Conservation (phyloP, 2,329 filamentous ascomycete genomes). For the Ceratocystis harringtonii region DNA sequence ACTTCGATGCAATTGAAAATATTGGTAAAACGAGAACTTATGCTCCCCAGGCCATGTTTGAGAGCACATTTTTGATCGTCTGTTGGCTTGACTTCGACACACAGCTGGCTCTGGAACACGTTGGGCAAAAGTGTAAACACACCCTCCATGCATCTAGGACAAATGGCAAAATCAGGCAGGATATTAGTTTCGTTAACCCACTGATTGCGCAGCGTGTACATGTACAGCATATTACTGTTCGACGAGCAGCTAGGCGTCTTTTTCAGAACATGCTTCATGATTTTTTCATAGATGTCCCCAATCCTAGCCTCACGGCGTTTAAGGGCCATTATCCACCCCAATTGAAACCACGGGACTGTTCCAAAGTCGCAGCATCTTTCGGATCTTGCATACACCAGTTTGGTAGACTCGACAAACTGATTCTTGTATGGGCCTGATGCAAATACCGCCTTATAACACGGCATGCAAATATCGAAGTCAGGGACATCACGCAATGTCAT, state of each 20-base stretch:
- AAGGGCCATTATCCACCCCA: conserved; percentile 68
- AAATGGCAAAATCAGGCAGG: conserved; percentile 59
- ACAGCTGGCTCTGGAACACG: conserved; percentile 32
- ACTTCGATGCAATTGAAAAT: conserved; percentile 43
- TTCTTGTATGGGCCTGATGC: conserved; percentile 50
- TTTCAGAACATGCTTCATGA: conserved; percentile 33
- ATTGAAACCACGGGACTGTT: conserved; percentile 59
- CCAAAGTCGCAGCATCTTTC: conserved; percentile 62
- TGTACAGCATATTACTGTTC: conserved; percentile 38
- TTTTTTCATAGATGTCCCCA: conserved; percentile 56
- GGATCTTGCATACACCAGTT: conserved; percentile 20
- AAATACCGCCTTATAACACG: conserved; percentile 60
- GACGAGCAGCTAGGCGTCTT: not conserved
- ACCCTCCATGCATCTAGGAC: conserved; percentile 55
- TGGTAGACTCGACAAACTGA: conserved; percentile 45
- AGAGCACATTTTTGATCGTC: conserved; percentile 36
- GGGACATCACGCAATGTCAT: conserved; percentile 57
- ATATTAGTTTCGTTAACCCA: conserved; percentile 40
- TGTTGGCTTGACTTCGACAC: conserved; percentile 38
- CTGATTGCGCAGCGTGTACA: conserved; percentile 60
- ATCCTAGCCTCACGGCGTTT: conserved; percentile 49
- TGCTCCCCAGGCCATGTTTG: conserved; percentile 38
- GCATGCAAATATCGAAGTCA: conserved; percentile 67
- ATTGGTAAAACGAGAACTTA: conserved; percentile 40
- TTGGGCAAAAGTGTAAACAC: conserved; percentile 44